A percentile compares a stretch with the other conserved stretches of the same genome.
Conservation (phyloP, 23 red algal species). For the Gracilariopsis chorda region DNA sequence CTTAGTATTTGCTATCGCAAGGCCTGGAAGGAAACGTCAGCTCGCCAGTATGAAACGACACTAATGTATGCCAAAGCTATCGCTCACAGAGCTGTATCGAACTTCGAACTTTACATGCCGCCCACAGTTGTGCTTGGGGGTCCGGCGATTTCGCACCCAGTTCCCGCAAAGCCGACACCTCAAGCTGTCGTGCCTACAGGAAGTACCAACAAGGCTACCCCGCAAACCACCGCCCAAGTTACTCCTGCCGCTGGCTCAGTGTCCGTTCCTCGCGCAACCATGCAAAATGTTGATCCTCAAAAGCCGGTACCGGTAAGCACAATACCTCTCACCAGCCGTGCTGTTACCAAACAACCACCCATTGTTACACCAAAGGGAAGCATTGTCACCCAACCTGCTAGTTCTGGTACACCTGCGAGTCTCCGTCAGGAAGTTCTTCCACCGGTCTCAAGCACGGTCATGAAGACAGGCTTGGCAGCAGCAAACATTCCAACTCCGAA, state of each 20-base stretch:
- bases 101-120: constrained; percentile 36
- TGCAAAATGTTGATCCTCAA: no score
- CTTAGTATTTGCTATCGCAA: constrained; percentile 30
- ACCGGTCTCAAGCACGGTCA: no score
- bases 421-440: no score
- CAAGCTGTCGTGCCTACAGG: no score
- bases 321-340: background rate
- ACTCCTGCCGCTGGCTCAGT: no score
- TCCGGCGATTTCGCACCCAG: background rate
- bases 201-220: no score
- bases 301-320: background rate
- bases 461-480: no score
- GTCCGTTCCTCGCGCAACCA: no score
- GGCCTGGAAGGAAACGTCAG: constrained; percentile 27
- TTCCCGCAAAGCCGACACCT: background rate
- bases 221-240: background rate
- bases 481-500: no score
- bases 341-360: background rate
- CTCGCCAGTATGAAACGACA: constrained; percentile 21
- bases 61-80: constrained; percentile 60
- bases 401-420: no score
- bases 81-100: constrained; percentile 35
- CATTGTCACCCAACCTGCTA: background rate
- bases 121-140: background rate
- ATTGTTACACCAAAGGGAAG: background rate